These are phyloP conservation scores for Fonsecaea erecta DNA, from an alignment of 2,329 filamentous ascomycete species.

Conservation along the genomic window DNA sequence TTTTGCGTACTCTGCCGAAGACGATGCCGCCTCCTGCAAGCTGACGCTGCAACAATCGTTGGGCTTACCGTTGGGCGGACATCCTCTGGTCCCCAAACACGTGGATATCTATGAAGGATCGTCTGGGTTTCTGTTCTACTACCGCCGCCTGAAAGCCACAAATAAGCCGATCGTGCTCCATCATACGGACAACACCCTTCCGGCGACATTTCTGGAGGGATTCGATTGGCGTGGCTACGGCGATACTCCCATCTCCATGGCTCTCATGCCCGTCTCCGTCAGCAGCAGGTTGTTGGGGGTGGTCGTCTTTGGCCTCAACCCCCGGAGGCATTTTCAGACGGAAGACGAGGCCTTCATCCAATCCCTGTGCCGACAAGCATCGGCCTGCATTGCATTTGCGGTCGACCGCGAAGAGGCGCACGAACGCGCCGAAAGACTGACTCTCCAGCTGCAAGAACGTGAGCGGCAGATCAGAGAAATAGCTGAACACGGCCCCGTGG, in stretches of 20 bases:
- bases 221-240: slow-evolving; percentile 31
- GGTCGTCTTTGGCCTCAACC: slow-evolving; percentile 32
- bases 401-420: slow-evolving; percentile 29
- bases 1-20: slow-evolving; percentile 57
- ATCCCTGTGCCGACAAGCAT: slow-evolving; percentile 26
- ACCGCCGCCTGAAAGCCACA: slow-evolving; percentile 24
- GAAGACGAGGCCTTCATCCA: slow-evolving; percentile 31
- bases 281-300: slow-evolving; percentile 29
- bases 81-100: slow-evolving; percentile 40
- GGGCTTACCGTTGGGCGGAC: slow-evolving; percentile 40
- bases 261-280: slow-evolving; percentile 31
- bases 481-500: slow-evolving; percentile 24
- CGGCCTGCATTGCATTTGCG: slow-evolving; percentile 26
- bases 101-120: slow-evolving; percentile 41
- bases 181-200: slow-evolving; percentile 23
- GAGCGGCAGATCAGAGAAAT: slow-evolving; percentile 30
- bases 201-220: slow-evolving; percentile 24
- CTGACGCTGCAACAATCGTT: slow-evolving; percentile 31
- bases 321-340: slow-evolving; percentile 23
- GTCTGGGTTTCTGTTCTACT: slow-evolving; percentile 44
- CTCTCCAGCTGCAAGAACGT: slow-evolving; percentile 27
- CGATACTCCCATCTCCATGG: slow-evolving; percentile 22
- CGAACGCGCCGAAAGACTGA: slow-evolving; percentile 26
- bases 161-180: slow-evolving; percentile 29
- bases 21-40: slow-evolving; percentile 39